Evolutionary conservation across 768 basidiomycete species (phyloP).

Genomic region (Kwoniella sp.): DNA sequence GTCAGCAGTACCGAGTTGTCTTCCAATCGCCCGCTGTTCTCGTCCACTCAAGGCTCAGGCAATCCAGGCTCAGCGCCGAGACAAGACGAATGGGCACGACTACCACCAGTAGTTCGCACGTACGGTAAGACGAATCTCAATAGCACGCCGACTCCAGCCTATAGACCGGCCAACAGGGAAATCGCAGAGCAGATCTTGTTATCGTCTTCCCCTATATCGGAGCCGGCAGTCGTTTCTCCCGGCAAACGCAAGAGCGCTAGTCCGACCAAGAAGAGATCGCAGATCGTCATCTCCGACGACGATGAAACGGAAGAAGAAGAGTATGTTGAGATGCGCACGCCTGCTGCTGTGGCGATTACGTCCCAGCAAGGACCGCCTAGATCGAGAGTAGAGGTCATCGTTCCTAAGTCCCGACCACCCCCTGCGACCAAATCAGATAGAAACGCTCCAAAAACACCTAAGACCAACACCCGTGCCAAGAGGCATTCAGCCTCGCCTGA

Average conservation of each 20-base stretch:
- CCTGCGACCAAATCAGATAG: conserved; percentile 4
- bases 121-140: conserved; percentile 13
- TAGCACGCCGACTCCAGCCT: conserved; percentile 7
- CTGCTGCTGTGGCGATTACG: not conserved
- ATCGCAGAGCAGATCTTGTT: not conserved
- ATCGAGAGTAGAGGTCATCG: conserved; percentile 17
- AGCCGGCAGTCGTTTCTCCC: not conserved
- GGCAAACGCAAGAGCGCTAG: not conserved
- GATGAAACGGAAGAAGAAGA: conserved; percentile 22
- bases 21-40: conserved; percentile 40
- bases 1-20: conserved; percentile 26
- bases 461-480: not conserved
- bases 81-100: not conserved
- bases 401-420: conserved; percentile 13
- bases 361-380: not conserved
- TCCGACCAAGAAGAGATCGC: conserved; percentile 2
- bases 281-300: conserved; percentile 10
- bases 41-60: conserved; percentile 38
- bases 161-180: not conserved
- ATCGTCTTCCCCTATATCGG: conserved; percentile 13
- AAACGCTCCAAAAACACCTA: not conserved
- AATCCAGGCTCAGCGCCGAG: not conserved
- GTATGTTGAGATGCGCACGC: conserved; percentile 7
- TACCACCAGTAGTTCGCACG: conserved; percentile 1
- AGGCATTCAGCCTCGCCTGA: conserved; percentile 9